Evolutionary conservation across 306 rosid genomes (phyloP).

Genomic region (Prosopis cineraria): DNA sequence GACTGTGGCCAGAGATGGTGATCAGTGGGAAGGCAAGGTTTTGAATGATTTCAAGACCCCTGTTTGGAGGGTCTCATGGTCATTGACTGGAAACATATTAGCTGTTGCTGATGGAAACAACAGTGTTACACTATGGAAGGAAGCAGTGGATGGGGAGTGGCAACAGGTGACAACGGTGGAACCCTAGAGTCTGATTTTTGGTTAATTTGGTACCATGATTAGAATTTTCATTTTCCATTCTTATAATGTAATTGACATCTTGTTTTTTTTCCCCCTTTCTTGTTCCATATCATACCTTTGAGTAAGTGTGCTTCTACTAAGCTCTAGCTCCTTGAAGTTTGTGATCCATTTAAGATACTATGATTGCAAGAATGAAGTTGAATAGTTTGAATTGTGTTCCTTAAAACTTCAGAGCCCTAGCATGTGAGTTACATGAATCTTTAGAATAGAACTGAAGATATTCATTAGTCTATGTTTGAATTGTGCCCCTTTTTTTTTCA

Average conservation of each 20-base stretch:
- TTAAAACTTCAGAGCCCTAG: conserved; percentile 5
- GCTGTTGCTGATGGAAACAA: conserved; percentile 84
- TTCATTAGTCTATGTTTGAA: neutral
- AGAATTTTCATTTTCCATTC: conserved; percentile 22
- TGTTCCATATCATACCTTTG: conserved; percentile 31
- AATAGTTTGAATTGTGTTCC: conserved; percentile 32
- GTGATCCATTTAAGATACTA: conserved; percentile 32
- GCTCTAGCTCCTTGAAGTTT: conserved; percentile 26
- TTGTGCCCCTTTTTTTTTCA: too few relatives aligned
- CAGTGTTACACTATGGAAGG: conserved; percentile 73
- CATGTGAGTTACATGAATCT: conserved; percentile 25
- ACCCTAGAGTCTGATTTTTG: conserved; percentile 47
- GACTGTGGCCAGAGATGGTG: conserved; percentile 82
- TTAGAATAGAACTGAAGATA: neutral
- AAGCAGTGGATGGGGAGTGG: conserved; percentile 79
- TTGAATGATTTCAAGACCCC: conserved; percentile 75
- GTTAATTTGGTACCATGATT: conserved; percentile 26
- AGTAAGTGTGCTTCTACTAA: conserved; percentile 33
- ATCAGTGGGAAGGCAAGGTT: conserved; percentile 77
- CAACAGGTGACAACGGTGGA: conserved; percentile 79
- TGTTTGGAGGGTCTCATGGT: conserved; percentile 81
- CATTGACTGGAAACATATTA: conserved; percentile 75
- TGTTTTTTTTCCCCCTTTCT: conserved; percentile 14
- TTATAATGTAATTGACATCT: conserved; percentile 14
- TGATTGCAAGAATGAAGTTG: conserved; percentile 35